phyloP scores from a whole-genome alignment of 2,329 filamentous ascomycete genomes.

The Apiospora aurea region DNA sequence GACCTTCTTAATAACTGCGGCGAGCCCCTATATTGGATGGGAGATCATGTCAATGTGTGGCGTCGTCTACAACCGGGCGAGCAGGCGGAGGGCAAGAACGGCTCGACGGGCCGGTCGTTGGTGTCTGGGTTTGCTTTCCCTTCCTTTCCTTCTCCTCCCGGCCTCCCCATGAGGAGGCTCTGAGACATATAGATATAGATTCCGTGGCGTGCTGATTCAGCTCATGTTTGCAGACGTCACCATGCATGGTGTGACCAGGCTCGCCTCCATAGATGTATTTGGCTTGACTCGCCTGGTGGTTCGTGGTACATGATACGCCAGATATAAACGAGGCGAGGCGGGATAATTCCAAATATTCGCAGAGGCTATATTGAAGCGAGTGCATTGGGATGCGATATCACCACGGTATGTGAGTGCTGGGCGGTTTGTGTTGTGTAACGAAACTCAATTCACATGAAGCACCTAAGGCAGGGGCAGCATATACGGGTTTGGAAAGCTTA shows the following conservation, averaged over 20 bases:
- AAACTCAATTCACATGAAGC: background rate
- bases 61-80: background rate
- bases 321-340: background rate
- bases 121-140: background rate
- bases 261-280: background rate
- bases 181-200: background rate
- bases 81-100: too few species aligned
- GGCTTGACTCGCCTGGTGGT: background rate
- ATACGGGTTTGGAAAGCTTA: background rate
- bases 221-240: background rate
- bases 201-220: background rate
- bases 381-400: background rate
- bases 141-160: background rate
- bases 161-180: background rate
- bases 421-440: background rate
- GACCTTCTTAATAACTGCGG: background rate
- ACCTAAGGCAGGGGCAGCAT: background rate
- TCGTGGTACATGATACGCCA: background rate
- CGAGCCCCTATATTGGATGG: background rate
- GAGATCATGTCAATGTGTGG: background rate
- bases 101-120: background rate
- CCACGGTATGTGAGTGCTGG: background rate
- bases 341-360: too few species aligned
- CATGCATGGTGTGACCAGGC: slow-evolving; percentile 6
- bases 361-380: too few species aligned